phyloP scores from a whole-genome alignment of 2,329 filamentous ascomycete species.

The Pseudogymnoascus sp. region DNA sequence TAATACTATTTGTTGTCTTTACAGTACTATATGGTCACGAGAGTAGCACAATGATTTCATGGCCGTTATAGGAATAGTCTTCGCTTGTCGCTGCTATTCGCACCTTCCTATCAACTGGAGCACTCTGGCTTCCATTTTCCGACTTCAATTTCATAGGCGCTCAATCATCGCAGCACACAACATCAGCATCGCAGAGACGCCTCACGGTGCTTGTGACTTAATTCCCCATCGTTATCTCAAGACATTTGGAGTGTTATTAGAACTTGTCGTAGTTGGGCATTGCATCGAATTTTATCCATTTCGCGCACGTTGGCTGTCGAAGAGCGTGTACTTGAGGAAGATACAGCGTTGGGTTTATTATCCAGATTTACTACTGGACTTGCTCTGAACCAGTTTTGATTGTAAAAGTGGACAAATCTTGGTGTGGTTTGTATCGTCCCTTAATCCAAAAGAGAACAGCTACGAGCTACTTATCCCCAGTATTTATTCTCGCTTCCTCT shows the following conservation, averaged over 20 bases:
- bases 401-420: too few relatives aligned
- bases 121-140: background rate
- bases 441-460: too few relatives aligned
- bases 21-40: background rate
- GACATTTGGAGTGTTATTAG: background rate
- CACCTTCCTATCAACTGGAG: background rate
- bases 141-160: background rate
- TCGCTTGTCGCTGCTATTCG: background rate
- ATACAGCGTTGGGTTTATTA: too few relatives aligned
- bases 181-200: conserved; percentile 15
- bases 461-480: too few relatives aligned
- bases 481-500: too few relatives aligned
- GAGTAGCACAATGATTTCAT: background rate
- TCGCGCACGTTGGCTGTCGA: too few relatives aligned
- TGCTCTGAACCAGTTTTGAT: too few relatives aligned
- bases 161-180: conserved; percentile 22
- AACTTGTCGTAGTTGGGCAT: background rate
- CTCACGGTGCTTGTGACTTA: conserved; percentile 16
- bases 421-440: too few relatives aligned
- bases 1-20: background rate
- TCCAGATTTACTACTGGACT: too few relatives aligned
- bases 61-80: background rate
- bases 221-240: conserved; percentile 11
- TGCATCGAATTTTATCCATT: too few relatives aligned
- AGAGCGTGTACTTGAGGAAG: too few relatives aligned